Evolutionary conservation across 2,329 filamentous ascomycete genomes (phyloP), one percentile per base, ranked within the genome.

Genomic region (Fonsecaea nubica): DNA sequence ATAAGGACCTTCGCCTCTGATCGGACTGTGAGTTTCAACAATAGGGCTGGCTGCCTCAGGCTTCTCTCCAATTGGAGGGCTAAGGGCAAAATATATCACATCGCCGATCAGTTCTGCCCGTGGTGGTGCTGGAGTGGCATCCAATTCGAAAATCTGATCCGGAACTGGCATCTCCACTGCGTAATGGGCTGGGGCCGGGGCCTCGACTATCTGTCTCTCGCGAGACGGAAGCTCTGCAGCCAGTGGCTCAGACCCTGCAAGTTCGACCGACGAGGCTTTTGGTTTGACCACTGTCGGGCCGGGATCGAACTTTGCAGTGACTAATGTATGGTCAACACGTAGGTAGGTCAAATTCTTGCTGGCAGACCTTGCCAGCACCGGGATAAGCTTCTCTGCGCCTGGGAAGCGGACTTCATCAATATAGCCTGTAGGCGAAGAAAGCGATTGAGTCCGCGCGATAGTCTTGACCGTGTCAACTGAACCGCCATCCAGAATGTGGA

Each of bases 401-500:
- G 83, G 83, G 60, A 83, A 75, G 9, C 70, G 72, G n/a, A 70
- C 70, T 35, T 78, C 70, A 40, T 74, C 68, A 32, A 71, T 69
- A 55, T 72, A 69, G 7, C 65, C 64, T 15, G 63, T 69, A 5
- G 64, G 59, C 5, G 69, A 71, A 13, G 68, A 65, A 9, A 69
- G 60, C 15, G 70, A 69, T 32, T 66, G 64, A 15, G 67, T 69
- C 13, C 66, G 58, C 6, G 63, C 50, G 50, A 68, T 65, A 8
- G 67, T 72, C 32, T 72, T 72, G 50, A 66, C 65, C 15, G 75
- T 76, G 71, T 79, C 75, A 25, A 86, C 77, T 2, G 80, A 82
- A 0, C 86, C 86, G 36, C 80, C 79, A 75, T 89, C 86, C 2
- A 89, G 77, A 2, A 85, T 83, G 69, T 86, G 81, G 8, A 89